phyloP scores from a whole-genome alignment of 805 yeast species.

The Kodamaea jinghongensis region DNA sequence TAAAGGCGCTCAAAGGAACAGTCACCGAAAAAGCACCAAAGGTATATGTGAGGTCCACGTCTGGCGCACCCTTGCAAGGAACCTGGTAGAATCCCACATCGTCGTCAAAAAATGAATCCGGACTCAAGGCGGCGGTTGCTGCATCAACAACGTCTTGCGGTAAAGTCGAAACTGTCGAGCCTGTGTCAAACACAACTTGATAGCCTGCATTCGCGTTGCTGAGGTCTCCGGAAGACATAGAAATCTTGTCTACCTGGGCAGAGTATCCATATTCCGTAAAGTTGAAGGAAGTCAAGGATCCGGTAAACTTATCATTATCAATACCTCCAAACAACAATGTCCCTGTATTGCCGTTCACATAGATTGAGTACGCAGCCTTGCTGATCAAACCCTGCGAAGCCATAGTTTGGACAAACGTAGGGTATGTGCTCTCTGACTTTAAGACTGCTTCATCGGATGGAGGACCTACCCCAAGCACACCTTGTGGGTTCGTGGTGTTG shows the following conservation, averaged over 20 bases:
- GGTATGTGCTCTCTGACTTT: background rate
- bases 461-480: conserved; percentile 9
- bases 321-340: conserved; percentile 70
- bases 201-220: too few relatives aligned
- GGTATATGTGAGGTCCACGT: too few relatives aligned
- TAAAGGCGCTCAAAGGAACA: too few relatives aligned
- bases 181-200: background rate
- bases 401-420: conserved; percentile 3
- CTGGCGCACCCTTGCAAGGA: too few relatives aligned
- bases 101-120: background rate
- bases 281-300: conserved; percentile 30
- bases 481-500: conserved; percentile 1
- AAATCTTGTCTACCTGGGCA: too few relatives aligned
- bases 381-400: conserved; percentile 10
- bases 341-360: conserved; percentile 19
- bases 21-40: too few relatives aligned
- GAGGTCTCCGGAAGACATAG: too few relatives aligned
- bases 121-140: background rate
- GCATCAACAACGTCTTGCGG: background rate
- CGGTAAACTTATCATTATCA: conserved; percentile 60
- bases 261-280: background rate
- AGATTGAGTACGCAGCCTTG: conserved; percentile 15
- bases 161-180: background rate
- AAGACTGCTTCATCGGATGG: background rate
- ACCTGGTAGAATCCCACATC: background rate